Conservation (phyloP, 2,329 filamentous ascomycete species). For the Penicillium sp. region DNA sequence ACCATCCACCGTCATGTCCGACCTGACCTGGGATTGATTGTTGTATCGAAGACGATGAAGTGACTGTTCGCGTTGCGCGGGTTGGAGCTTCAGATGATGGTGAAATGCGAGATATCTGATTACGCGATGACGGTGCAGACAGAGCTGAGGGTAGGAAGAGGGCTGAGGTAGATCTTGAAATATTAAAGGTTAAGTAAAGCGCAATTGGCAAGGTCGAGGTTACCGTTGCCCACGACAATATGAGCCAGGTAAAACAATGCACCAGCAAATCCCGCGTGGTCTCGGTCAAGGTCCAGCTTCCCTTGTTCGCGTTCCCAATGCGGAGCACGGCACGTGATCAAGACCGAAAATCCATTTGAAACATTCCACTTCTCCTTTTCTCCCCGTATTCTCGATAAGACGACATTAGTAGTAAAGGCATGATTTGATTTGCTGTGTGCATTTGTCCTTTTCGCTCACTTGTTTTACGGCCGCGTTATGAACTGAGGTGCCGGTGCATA, state of each 20-base stretch:
- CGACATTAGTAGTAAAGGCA: not conserved
- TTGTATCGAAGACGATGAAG: not conserved
- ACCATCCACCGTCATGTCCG: conserved; percentile 43
- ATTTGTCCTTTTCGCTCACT: conserved; percentile 1
- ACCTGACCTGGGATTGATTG: conserved; percentile 19
- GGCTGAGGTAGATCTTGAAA: not conserved
- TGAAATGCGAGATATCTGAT: not conserved
- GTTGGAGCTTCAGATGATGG: not conserved
- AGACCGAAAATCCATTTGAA: conserved; percentile 20
- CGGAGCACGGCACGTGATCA: conserved; percentile 24
- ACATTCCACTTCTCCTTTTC: conserved; percentile 13
- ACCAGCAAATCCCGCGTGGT: not conserved
- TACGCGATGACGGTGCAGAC: not conserved
- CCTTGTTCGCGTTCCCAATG: conserved; percentile 23
- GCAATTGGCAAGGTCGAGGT: not conserved
- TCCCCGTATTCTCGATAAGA: conserved; percentile 1
- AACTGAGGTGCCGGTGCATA: conserved; percentile 9
- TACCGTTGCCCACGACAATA: not conserved
- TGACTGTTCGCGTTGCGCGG: not conserved
- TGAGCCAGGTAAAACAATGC: not conserved
- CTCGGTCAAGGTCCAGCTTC: conserved; percentile 11
- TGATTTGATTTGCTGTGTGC: conserved; percentile 7
- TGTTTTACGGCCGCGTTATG: not conserved
- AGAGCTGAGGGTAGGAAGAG: not conserved
- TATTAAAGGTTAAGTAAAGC: not conserved